These are phyloP conservation scores for Lepiota venenata DNA, from an alignment of 768 basidiomycete species.

Conservation along the genomic window DNA sequence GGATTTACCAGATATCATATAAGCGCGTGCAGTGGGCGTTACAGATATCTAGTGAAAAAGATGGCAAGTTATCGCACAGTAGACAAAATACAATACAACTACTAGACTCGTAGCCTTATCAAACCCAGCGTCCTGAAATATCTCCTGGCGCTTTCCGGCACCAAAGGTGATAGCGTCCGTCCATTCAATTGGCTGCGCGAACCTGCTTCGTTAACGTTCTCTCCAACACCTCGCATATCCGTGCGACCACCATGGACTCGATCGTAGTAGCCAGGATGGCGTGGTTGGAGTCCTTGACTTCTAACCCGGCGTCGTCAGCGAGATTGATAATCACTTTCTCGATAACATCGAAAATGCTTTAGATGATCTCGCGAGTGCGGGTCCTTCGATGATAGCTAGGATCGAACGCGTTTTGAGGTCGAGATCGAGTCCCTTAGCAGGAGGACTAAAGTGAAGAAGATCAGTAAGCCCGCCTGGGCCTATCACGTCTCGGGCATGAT, in stretches of 20 bases:
- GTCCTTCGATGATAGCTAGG: slow-evolving; percentile 43
- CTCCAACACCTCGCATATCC: slow-evolving; percentile 60
- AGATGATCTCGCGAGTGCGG: slow-evolving; percentile 34
- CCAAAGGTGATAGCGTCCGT: slow-evolving; percentile 59
- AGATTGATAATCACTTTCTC: slow-evolving; percentile 55
- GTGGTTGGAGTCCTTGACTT: slow-evolving; percentile 62
- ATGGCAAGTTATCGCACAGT: too few species aligned
- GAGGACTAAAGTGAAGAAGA: slow-evolving; percentile 57
- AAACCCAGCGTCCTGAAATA: slow-evolving; percentile 64
- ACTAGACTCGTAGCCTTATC: slow-evolving; percentile 30
- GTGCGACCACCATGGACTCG: slow-evolving; percentile 53
- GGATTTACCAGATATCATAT: too few species aligned
- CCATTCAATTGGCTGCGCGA: slow-evolving; percentile 45
- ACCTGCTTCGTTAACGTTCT: slow-evolving; percentile 55
- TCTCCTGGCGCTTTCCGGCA: slow-evolving; percentile 49
- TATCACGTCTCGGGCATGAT: slow-evolving; percentile 47
- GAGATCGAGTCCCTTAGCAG: slow-evolving; percentile 64
- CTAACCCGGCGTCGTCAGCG: slow-evolving; percentile 51
- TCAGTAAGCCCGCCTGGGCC: slow-evolving; percentile 60
- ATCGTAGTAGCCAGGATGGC: slow-evolving; percentile 57
- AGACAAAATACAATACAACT: too few species aligned
- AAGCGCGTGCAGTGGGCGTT: too few species aligned
- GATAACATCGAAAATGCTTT: slow-evolving; percentile 54
- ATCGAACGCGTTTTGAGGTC: slow-evolving; percentile 66
- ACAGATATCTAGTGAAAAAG: too few species aligned